These are phyloP conservation scores for Ogataea hybrid DNA, from an alignment of 1,139 yeast species.

Conservation along the genomic window DNA sequence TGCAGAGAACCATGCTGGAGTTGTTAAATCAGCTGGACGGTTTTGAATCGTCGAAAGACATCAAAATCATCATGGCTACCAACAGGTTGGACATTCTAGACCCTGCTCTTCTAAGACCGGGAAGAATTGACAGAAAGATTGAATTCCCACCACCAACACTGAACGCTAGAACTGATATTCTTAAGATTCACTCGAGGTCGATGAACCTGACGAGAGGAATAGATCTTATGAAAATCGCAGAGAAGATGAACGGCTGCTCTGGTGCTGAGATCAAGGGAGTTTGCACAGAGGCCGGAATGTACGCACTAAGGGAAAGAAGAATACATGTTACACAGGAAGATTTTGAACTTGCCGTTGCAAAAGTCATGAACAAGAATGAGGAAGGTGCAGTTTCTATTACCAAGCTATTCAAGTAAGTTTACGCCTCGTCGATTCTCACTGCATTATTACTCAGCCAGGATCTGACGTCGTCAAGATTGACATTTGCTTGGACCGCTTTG, in stretches of 20 bases:
- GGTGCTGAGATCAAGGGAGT: constrained; percentile 99
- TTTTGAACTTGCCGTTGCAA: constrained; percentile 95
- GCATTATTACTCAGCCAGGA: constrained; percentile 30
- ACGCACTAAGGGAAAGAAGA: constrained; percentile 94
- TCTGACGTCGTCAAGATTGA: constrained; percentile 20
- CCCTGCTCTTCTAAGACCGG: constrained; percentile 96
- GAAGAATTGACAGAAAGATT: constrained; percentile 95
- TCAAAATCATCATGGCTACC: constrained; percentile 97
- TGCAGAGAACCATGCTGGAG: constrained; percentile 98
- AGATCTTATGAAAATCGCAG: constrained; percentile 90
- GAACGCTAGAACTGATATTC: constrained; percentile 91
- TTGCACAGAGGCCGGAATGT: constrained; percentile 99
- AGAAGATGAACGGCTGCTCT: constrained; percentile 96
- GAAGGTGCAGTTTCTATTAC: constrained; percentile 94
- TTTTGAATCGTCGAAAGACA: constrained; percentile 91
- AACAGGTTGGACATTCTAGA: constrained; percentile 93
- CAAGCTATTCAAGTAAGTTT: constrained; percentile 74
- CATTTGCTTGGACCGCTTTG: constrained; percentile 23
- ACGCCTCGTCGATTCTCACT: constrained; percentile 21
- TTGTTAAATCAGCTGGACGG: constrained; percentile 95
- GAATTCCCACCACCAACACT: constrained; percentile 99
- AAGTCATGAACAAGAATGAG: constrained; percentile 94
- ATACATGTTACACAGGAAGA: constrained; percentile 98
- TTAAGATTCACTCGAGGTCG: constrained; percentile 91
- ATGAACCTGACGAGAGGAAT: constrained; percentile 98